These are phyloP conservation scores for Silene noctiflora DNA, from an alignment of 179 eudicot species.

Conservation along the genomic window DNA sequence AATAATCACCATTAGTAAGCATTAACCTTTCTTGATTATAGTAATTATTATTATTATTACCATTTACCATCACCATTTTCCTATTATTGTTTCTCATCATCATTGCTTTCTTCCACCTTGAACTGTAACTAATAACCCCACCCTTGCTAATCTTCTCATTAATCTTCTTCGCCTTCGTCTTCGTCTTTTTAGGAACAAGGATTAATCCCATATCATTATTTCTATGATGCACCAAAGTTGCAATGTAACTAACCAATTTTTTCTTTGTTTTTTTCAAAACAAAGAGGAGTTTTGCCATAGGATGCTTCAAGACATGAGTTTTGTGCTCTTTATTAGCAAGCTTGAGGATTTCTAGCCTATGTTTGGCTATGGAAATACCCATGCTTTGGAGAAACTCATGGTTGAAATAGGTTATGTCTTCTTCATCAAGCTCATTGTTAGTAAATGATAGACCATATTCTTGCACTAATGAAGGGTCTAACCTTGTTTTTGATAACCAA, in stretches of 20 bases:
- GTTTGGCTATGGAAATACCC: slow-evolving; percentile 87
- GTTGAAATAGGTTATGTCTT: slow-evolving; percentile 72
- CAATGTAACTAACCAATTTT: slow-evolving; percentile 41
- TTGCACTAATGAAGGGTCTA: slow-evolving; percentile 66
- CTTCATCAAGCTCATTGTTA: slow-evolving; percentile 81
- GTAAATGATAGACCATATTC: slow-evolving; percentile 64
- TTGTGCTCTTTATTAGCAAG: slow-evolving; percentile 49
- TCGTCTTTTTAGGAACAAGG: slow-evolving; percentile 38
- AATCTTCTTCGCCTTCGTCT: slow-evolving; percentile 15
- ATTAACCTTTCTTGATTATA: slow-evolving; percentile 32
- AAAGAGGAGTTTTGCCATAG: slow-evolving; percentile 46
- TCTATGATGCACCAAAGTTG: slow-evolving; percentile 36
- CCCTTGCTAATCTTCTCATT: slow-evolving; percentile 9
- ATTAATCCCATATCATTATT: slow-evolving; percentile 47
- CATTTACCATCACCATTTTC: slow-evolving; percentile 27
- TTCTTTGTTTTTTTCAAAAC: slow-evolving; percentile 65
- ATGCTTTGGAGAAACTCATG: slow-evolving; percentile 94
- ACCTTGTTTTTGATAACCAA: slow-evolving; percentile 74
- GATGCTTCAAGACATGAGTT: slow-evolving; percentile 20
- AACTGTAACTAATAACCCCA: slow-evolving; percentile 37
- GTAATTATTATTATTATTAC: not conserved
- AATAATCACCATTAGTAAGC: slow-evolving; percentile 54
- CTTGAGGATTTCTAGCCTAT: slow-evolving; percentile 82
- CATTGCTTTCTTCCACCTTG: slow-evolving; percentile 63
- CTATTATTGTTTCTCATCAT: slow-evolving; percentile 54